Percentiles rank a stretch among this genome's conserved stretches.
phyloP scores from a whole-genome alignment of 768 basidiomycete species.

The Omphalotus guepiniiformis region DNA sequence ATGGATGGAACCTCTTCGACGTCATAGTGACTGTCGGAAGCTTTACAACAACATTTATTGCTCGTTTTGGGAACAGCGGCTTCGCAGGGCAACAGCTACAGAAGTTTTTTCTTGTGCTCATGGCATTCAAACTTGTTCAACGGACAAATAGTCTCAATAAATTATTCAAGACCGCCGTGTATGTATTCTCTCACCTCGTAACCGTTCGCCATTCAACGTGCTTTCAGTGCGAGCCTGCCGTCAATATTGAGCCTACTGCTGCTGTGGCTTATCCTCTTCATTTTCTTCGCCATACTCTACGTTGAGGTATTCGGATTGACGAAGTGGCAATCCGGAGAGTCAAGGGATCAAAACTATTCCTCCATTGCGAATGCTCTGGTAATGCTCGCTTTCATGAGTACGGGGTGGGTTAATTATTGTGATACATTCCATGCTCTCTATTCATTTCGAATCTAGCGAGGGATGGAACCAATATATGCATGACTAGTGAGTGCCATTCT shows the following conservation, averaged over 20 bases:
- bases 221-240: slow-evolving; percentile 72
- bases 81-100: slow-evolving; percentile 65
- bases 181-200: slow-evolving; percentile 27
- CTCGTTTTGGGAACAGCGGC: slow-evolving; percentile 45
- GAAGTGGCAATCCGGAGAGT: slow-evolving; percentile 74
- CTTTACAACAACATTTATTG: slow-evolving; percentile 75
- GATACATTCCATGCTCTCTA: slow-evolving; percentile 8
- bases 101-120: slow-evolving; percentile 89
- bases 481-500: slow-evolving; percentile 63
- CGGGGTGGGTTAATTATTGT: slow-evolving; percentile 58
- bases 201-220: neutral
- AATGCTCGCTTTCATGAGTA: slow-evolving; percentile 90
- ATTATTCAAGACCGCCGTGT: slow-evolving; percentile 95
- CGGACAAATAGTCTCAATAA: slow-evolving; percentile 85
- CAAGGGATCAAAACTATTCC: slow-evolving; percentile 70
- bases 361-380: slow-evolving; percentile 76
- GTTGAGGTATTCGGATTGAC: slow-evolving; percentile 91
- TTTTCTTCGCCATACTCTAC: slow-evolving; percentile 87
- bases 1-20: slow-evolving; percentile 95
- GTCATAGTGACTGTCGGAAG: slow-evolving; percentile 75
- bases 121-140: slow-evolving; percentile 93
- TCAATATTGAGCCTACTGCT: slow-evolving; percentile 80
- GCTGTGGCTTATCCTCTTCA: slow-evolving; percentile 86
- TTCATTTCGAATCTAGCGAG: slow-evolving; percentile 48
- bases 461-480: slow-evolving; percentile 99